phyloP scores from a whole-genome alignment of 805 yeast species.

The Kluyveromyces nonfermentans region DNA sequence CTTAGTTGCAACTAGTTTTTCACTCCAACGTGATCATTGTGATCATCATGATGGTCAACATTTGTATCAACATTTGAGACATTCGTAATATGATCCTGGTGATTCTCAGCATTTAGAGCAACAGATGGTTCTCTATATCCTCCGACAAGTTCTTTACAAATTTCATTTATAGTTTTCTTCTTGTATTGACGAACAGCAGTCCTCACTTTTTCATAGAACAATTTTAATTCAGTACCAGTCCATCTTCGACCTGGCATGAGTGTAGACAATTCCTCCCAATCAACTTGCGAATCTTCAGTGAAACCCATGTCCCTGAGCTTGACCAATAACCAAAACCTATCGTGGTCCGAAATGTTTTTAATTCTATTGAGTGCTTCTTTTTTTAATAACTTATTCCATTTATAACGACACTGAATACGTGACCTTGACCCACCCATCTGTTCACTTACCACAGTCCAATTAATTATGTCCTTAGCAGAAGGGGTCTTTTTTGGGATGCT shows the following conservation, averaged over 20 bases:
- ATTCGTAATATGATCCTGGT: conserved; percentile 1
- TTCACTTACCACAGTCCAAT: conserved; percentile 91
- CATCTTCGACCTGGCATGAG: conserved; percentile 38
- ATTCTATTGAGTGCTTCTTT: conserved; percentile 42
- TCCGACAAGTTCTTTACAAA: conserved; percentile 23
- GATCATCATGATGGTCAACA: conserved; percentile 4
- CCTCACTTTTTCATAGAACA: conserved; percentile 54
- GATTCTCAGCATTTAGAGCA: conserved; percentile 11
- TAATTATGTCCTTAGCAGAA: conserved; percentile 40
- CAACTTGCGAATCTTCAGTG: conserved; percentile 35
- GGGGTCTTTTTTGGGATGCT: conserved; percentile 16
- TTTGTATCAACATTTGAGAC: background rate
- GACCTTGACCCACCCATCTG: conserved; percentile 82
- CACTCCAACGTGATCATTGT: background rate
- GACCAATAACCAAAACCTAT: conserved; percentile 41
- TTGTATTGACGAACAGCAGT: conserved; percentile 40
- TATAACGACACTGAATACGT: conserved; percentile 89
- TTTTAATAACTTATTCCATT: conserved; percentile 78
- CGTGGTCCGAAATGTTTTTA: conserved; percentile 36
- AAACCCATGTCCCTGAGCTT: conserved; percentile 37
- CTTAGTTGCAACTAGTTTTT: background rate
- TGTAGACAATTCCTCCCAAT: conserved; percentile 48
- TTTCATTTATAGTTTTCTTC: conserved; percentile 31
- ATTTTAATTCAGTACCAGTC: conserved; percentile 52
- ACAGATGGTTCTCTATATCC: conserved; percentile 14